Evolutionary conservation across 1,139 yeast species (phyloP).

Genomic region (Waltiozyma sp.): DNA sequence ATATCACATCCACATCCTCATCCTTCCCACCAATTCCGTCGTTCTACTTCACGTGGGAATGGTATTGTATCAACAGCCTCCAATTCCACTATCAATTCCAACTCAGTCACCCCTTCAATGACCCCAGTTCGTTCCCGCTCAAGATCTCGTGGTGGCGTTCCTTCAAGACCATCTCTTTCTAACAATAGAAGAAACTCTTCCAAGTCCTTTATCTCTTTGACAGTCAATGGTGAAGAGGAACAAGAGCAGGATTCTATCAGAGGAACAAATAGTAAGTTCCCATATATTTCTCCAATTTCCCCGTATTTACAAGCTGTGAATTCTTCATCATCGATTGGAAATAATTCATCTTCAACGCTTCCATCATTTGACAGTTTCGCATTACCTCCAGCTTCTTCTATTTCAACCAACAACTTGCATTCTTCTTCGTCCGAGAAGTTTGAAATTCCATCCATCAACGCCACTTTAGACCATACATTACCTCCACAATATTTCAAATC

Average conservation of each 20-base stretch:
- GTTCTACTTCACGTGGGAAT: background rate
- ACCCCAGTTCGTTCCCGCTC: background rate
- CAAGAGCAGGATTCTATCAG: background rate
- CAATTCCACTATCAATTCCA: background rate
- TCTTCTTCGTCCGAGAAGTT: conserved; percentile 26
- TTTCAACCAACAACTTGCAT: too few species aligned
- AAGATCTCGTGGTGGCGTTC: conserved; percentile 6
- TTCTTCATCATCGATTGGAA: background rate
- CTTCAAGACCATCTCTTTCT: conserved; percentile 7
- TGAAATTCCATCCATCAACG: conserved; percentile 25
- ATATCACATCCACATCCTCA: background rate
- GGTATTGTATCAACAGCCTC: background rate
- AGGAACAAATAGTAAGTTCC: background rate
- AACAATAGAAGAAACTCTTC: conserved; percentile 6
- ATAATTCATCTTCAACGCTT: background rate
- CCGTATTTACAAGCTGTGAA: background rate
- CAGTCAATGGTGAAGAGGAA: background rate
- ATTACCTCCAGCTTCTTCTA: background rate
- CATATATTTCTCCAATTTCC: background rate
- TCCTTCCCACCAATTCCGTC: background rate
- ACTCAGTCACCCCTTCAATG: background rate
- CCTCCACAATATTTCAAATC: conserved; percentile 80
- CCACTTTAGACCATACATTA: conserved; percentile 51
- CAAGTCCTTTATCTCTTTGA: conserved; percentile 8
- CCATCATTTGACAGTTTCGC: background rate